A percentile compares a stretch with the other conserved stretches of the same genome.
Conservation (phyloP, 805 yeast species). For the Monosporozyma siamensis region DNA sequence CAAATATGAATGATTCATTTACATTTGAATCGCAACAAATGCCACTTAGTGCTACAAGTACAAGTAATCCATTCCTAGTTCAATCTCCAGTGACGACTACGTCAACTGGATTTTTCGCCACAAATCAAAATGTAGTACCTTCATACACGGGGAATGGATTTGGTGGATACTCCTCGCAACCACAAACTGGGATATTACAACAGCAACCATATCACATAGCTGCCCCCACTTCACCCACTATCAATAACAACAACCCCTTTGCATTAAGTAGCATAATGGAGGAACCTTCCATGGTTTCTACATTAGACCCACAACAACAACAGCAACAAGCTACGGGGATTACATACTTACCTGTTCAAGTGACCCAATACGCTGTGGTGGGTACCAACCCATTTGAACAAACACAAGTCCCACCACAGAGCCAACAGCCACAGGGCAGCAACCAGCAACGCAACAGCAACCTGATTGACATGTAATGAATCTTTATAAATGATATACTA, state of each 20-base stretch:
- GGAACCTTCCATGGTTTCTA: conserved; percentile 1
- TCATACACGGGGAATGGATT: conserved; percentile 51
- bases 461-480: conserved; percentile 23
- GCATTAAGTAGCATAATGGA: conserved; percentile 20
- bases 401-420: conserved; percentile 12
- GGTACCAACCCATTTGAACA: conserved; percentile 8
- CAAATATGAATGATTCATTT: conserved; percentile 26
- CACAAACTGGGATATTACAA: conserved; percentile 1
- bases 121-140: conserved; percentile 23
- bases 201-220: not conserved
- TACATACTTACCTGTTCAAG: conserved; percentile 9
- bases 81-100: conserved; percentile 14
- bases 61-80: conserved; percentile 17
- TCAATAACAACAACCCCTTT: conserved; percentile 32
- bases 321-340: conserved; percentile 8
- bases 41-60: conserved; percentile 3
- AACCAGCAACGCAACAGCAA: conserved; percentile 12
- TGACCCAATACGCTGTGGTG: conserved; percentile 4
- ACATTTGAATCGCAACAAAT: conserved; percentile 13
- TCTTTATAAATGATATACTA: no score
- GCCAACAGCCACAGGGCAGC: conserved; percentile 8
- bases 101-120: conserved; percentile 22
- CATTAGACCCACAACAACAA: conserved; percentile 4
- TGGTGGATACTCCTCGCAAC: conserved; percentile 38
- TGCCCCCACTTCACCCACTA: not conserved